A percentile compares a stretch with the other conserved stretches of the same genome.
These are phyloP conservation scores for Globisporangium emineosum DNA, from an alignment of 352 stramenopile genomes.

Conservation along the genomic window DNA sequence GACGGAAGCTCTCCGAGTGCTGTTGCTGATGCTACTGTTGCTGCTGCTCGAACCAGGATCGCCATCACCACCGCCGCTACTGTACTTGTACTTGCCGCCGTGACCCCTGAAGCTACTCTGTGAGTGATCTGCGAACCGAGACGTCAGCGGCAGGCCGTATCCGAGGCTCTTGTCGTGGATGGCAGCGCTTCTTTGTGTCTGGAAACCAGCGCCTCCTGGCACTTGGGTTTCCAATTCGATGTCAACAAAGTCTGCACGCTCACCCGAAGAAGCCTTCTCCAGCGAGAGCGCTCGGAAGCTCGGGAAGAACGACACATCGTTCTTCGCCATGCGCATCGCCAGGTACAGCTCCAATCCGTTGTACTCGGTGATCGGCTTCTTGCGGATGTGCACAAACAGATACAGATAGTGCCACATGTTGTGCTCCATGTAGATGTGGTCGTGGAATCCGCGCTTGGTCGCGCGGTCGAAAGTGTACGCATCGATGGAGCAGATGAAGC, in stretches of 20 bases:
- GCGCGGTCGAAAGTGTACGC: slow-evolving; percentile 70
- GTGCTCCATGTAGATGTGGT: slow-evolving; percentile 73
- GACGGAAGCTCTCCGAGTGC: neutral
- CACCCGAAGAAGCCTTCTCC: slow-evolving; percentile 23
- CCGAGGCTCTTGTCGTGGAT: neutral
- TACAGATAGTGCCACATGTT: slow-evolving; percentile 85
- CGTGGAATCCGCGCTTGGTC: slow-evolving; percentile 67
- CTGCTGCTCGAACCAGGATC: neutral
- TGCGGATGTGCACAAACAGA: slow-evolving; percentile 76
- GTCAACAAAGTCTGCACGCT: neutral
- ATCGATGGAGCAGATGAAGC: slow-evolving; percentile 82
- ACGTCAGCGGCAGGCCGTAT: neutral
- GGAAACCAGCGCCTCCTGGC: neutral
- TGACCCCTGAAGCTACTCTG: neutral
- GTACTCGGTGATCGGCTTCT: slow-evolving; percentile 77
- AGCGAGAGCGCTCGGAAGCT: slow-evolving; percentile 57
- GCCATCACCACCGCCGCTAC: neutral
- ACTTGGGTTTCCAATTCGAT: slow-evolving; percentile 9
- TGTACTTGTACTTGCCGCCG: neutral
- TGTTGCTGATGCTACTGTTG: neutral
- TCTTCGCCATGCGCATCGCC: slow-evolving; percentile 73
- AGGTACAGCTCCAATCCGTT: slow-evolving; percentile 78
- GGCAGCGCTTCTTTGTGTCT: neutral
- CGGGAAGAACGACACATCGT: slow-evolving; percentile 76
- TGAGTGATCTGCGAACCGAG: slow-evolving; percentile 11